Conservation (phyloP, 2,329 filamentous ascomycete genomes). For the Penicillium hordei region DNA sequence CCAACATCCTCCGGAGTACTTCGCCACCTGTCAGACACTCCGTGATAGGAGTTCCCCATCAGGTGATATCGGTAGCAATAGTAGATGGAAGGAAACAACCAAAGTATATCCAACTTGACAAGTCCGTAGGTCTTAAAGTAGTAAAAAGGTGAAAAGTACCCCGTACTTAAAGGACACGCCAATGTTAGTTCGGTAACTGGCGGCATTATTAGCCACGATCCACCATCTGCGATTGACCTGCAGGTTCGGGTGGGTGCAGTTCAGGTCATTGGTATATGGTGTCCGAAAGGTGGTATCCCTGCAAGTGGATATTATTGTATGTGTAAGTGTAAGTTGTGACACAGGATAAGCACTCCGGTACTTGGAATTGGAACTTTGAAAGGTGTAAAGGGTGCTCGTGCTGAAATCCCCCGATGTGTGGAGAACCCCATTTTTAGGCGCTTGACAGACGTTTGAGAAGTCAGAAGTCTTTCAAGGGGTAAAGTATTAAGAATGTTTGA, state of each 20-base stretch:
- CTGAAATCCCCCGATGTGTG: slow-evolving; percentile 11
- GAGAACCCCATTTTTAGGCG: slow-evolving; percentile 4
- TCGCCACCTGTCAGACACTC: background rate
- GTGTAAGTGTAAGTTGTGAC: background rate
- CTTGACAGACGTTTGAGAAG: background rate
- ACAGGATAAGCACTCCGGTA: background rate
- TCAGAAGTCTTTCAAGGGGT: background rate
- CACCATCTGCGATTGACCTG: slow-evolving; percentile 7
- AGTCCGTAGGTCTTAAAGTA: background rate
- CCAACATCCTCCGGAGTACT: background rate
- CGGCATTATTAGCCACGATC: slow-evolving; percentile 9
- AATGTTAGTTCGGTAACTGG: background rate
- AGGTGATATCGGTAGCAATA: background rate
- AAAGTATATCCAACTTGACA: background rate
- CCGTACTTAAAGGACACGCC: background rate
- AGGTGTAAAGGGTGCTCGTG: slow-evolving; percentile 3
- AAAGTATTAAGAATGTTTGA: background rate
- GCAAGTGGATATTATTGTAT: background rate
- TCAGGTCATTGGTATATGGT: background rate
- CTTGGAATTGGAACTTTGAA: background rate
- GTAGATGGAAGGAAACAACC: background rate
- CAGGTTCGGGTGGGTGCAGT: slow-evolving; percentile 9
- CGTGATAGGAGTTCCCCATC: background rate
- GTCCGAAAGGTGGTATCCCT: background rate
- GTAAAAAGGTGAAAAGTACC: too few relatives aligned